A percentile compares a stretch with the other conserved stretches of the same genome.
These are phyloP conservation scores for Alternaria triticimaculans DNA, from an alignment of 2,329 filamentous ascomycete genomes.

Conservation along the genomic window DNA sequence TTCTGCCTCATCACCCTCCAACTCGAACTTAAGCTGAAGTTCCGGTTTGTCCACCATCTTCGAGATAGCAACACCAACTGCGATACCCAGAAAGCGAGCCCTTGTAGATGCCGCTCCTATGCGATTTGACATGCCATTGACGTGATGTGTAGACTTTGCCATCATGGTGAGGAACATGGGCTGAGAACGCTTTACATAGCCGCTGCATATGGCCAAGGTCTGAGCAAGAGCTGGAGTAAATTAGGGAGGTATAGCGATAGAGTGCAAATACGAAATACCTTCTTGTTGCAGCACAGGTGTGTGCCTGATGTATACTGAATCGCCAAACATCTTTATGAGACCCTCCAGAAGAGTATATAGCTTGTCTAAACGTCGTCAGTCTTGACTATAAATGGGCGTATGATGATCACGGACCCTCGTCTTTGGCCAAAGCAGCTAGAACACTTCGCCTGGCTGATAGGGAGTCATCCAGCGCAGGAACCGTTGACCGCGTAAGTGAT, in stretches of 20 bases:
- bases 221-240: conserved; percentile 73
- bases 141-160: conserved; percentile 74
- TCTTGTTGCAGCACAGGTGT: conserved; percentile 87
- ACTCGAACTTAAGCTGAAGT: conserved; percentile 79
- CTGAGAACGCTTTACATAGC: conserved; percentile 72
- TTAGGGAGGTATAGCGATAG: conserved; percentile 22
- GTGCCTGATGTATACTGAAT: conserved; percentile 86
- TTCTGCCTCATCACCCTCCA: conserved; percentile 75
- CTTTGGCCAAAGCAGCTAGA: conserved; percentile 50
- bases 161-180: conserved; percentile 72
- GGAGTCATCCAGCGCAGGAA: conserved; percentile 38
- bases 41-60: conserved; percentile 69
- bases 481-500: conserved; percentile 50
- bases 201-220: conserved; percentile 76
- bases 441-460: conserved; percentile 43
- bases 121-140: conserved; percentile 83
- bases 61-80: conserved; percentile 77
- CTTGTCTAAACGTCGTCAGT: conserved; percentile 44
- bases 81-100: conserved; percentile 85
- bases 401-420: conserved; percentile 47
- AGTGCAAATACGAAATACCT: conserved; percentile 57
- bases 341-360: conserved; percentile 69
- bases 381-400: background rate
- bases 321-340: conserved; percentile 76
- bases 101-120: conserved; percentile 76